Percentiles rank a stretch among this genome's conserved stretches.
These are phyloP conservation scores for Orbilia blumenaviensis DNA, from an alignment of 2,329 filamentous ascomycete species.

Conservation along the genomic window DNA sequence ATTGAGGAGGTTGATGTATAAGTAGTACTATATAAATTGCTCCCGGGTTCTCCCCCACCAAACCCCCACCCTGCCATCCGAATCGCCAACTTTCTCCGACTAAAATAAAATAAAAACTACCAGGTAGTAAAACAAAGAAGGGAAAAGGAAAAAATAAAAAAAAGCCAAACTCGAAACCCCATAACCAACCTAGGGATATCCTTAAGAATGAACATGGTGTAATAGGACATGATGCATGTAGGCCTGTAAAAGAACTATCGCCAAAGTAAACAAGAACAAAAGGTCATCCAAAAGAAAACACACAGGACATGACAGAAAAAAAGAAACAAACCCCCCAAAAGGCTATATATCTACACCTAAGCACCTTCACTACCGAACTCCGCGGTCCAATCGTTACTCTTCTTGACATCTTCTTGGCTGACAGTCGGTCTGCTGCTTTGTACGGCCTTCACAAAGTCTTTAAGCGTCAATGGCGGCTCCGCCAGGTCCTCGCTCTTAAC, in stretches of 20 bases:
- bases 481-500: conserved; percentile 83
- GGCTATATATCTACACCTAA: conserved; percentile 23
- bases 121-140: too few species aligned
- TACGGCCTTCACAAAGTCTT: conserved; percentile 93
- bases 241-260: conserved; percentile 38
- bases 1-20: background rate
- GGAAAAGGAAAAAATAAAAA: background rate
- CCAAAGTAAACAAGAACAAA: conserved; percentile 40
- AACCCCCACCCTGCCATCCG: conserved; percentile 8
- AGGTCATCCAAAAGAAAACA: background rate
- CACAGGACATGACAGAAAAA: background rate
- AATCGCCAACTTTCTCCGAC: background rate
- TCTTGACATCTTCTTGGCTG: conserved; percentile 81
- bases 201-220: conserved; percentile 48
- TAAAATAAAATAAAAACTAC: background rate
- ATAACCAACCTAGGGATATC: conserved; percentile 50
- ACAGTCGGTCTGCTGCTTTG: conserved; percentile 89
- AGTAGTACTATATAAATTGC: background rate
- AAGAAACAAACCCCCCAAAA: background rate
- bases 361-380: conserved; percentile 67
- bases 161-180: conserved; percentile 29
- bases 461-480: conserved; percentile 84
- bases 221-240: conserved; percentile 49
- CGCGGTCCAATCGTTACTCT: conserved; percentile 90
- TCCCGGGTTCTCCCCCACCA: background rate